Evolutionary conservation across 352 stramenopile genomes (phyloP).

Genomic region (Pythium aquatile): DNA sequence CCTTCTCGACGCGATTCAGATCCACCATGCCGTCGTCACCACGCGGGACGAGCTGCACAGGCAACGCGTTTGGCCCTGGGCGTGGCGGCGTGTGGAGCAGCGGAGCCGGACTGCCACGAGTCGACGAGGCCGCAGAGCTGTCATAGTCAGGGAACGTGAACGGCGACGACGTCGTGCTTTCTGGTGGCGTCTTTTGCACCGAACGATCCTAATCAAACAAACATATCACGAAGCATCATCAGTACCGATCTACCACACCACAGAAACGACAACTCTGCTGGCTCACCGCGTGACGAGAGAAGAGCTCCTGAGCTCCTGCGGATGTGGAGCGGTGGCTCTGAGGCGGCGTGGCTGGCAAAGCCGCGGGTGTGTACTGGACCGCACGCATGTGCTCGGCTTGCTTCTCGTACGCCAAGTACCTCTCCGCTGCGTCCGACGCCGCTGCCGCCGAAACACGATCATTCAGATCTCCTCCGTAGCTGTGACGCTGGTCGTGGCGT

Average conservation of each 20-base stretch:
- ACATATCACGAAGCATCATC: too few species aligned
- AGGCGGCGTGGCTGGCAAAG: slow-evolving; percentile 5
- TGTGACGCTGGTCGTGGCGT: slow-evolving; percentile 19
- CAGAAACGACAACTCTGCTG: neutral
- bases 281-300: slow-evolving; percentile 24
- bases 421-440: slow-evolving; percentile 15
- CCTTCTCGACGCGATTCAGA: slow-evolving; percentile 34
- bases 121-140: slow-evolving; percentile 17
- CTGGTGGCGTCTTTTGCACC: slow-evolving; percentile 20
- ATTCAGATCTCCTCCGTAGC: neutral
- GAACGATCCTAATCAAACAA: slow-evolving; percentile 21
- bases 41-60: slow-evolving; percentile 12
- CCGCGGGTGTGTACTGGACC: neutral
- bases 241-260: neutral
- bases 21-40: slow-evolving; percentile 44
- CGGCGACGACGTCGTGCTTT: slow-evolving; percentile 26
- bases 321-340: slow-evolving; percentile 12
- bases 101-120: slow-evolving; percentile 9
- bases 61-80: neutral
- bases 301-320: slow-evolving; percentile 14
- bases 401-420: slow-evolving; percentile 28
- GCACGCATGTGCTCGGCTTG: slow-evolving; percentile 5
- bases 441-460: slow-evolving; percentile 14
- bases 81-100: slow-evolving; percentile 6
- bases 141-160: slow-evolving; percentile 29